A percentile compares a stretch with the other conserved stretches of the same genome.
Evolutionary conservation across 2,329 filamentous ascomycete species (phyloP).

Genomic region (Anthostomella pinea): DNA sequence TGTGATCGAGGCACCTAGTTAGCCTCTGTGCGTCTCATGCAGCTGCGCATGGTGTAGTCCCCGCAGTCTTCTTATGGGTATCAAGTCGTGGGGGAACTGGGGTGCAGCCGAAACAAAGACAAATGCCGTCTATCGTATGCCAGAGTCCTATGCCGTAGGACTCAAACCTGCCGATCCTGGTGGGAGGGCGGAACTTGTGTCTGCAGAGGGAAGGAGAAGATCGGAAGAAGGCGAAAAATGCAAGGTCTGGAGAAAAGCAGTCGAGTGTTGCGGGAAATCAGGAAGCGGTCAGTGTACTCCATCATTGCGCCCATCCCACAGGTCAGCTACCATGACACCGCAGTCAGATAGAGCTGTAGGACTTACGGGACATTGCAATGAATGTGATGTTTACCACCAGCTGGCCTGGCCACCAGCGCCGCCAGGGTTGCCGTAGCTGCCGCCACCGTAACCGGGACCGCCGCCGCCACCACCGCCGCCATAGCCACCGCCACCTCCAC

Average conservation of each 20-base stretch:
- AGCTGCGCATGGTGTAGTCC: constrained; percentile 31
- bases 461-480: constrained; percentile 41
- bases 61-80: constrained; percentile 36
- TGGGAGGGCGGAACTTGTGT: constrained; percentile 30
- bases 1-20: constrained; percentile 26
- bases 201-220: constrained; percentile 32
- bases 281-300: constrained; percentile 23
- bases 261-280: constrained; percentile 20
- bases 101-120: constrained; percentile 35
- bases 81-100: constrained; percentile 31
- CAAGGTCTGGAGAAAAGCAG: constrained; percentile 22
- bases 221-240: constrained; percentile 25
- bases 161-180: constrained; percentile 34
- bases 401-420: constrained; percentile 62
- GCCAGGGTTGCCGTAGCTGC: constrained; percentile 68
- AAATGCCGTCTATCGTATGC: constrained; percentile 38
- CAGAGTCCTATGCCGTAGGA: constrained; percentile 31
- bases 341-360: too few relatives aligned
- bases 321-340: constrained; percentile 15
- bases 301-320: constrained; percentile 19
- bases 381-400: constrained; percentile 57
- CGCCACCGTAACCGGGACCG: constrained; percentile 44
- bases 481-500: constrained; percentile 39
- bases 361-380: constrained; percentile 3
- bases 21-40: constrained; percentile 33